Evolutionary conservation across 768 basidiomycete species (phyloP), one percentile per base, ranked within the genome.

Genomic region (Suillus subluteus): DNA sequence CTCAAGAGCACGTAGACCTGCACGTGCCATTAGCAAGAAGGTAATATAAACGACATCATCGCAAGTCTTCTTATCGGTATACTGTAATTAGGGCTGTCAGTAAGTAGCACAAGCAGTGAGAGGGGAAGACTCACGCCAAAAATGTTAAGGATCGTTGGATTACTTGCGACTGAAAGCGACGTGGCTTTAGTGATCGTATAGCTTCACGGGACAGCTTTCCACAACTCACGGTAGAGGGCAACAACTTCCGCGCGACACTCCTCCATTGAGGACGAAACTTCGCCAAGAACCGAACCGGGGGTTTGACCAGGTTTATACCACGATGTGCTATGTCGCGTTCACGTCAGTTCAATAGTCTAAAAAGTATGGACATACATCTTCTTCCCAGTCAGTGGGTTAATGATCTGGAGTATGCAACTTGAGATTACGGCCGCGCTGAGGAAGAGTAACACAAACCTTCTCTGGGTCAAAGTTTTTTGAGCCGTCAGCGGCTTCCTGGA

Each of bases 241-340:
- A 94, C 94, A 2, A 92, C 85, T 79, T 96, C 95, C 11, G 94
- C 94, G n/a, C 95, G 88, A 71, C 94, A 95, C 79, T 96, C 94
- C 78, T 96, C 95, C 87, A 95, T 87, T 1, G 94, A 95, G 0
- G 94, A 95, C 4, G 92, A 94, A 9, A 94, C 91, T 67, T 95
- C 91, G 0, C 94, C 94, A 2, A 96, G 82, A 2, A 95, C 89
- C 12, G 92, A 88, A 59, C 87, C 91, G 46, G 92, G 85, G 0
- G 91, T 94, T 76, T 95, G 94, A 9, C 94, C 94, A 41, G 91
- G 85, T 74, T 91, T 91, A 77, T 96, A 96, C 94, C 94, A 96
- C 18, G 91, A 89, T 4, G 86, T 83, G 64, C 92, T 94, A 62
- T 43, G 18, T 30, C 12, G 12, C 26, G 7, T 43, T 12, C 18